Evolutionary conservation across 2,329 filamentous ascomycete species (phyloP), one percentile per base, ranked within the genome.

Genomic region (Exserohilum turcica): DNA sequence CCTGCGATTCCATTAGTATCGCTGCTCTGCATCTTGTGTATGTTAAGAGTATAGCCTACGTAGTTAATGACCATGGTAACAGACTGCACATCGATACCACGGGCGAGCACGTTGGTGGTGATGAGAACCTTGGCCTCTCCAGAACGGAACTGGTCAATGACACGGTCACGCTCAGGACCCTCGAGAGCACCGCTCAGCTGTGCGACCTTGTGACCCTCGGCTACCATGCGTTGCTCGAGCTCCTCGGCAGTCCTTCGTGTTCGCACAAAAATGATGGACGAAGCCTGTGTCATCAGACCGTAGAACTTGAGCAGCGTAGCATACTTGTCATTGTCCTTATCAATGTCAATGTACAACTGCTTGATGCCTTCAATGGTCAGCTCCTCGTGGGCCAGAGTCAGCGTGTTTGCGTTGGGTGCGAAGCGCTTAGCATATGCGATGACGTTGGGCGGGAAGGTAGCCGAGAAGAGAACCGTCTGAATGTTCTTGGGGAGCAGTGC

Each of bases 61-160:
- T 99, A 99, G 80, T 99, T 99, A 81, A 99, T 92, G 48, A 99
- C 94, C 88, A 99, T 94, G 8, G 92, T 96, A 12, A 99, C 94
- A 24, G 87, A 87, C 78, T 95, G 76, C 72, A 97, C 79, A 70
- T 99, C 94, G 67, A 99, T 97, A 72, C 94, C 94, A 71, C 94
- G 92, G 7, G 94, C 90, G 53, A 99, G 84, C 32, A 99, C 92
- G 70, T 99, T 99, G 64, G 94, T 99, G 1, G 94, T 95, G 70
- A 99, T 97, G 57, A 99, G 87, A 7, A 99, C 94, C 79, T 99
- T 99, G 68, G 91, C 91, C 54, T 88, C 84, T 33, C 93, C 93
- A 38, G 79, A 84, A 53, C 94, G 87, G 84, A 99, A 99, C 52
- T 89, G 84, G 68, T 93, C 86, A 56, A 99, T 87, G 56, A 97